Evolutionary conservation across 768 basidiomycete species (phyloP).

Genomic region (Leccinum imitatum): DNA sequence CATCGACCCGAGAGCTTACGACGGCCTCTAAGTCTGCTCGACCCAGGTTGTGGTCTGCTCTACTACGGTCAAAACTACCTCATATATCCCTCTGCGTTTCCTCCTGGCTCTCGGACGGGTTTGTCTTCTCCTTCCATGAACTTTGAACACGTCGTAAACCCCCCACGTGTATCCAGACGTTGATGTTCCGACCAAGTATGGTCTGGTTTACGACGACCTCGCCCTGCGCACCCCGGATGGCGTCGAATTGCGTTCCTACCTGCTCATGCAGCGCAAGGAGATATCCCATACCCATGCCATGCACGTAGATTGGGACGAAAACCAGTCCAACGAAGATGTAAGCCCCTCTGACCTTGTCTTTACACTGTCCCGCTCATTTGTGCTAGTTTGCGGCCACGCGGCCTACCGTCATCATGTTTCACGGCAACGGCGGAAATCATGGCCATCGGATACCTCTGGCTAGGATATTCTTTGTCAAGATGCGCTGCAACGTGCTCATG

Average conservation of each 20-base stretch:
- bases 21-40: neutral
- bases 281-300: constrained; percentile 37
- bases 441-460: constrained; percentile 92
- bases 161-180: constrained; percentile 51
- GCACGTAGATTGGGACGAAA: constrained; percentile 36
- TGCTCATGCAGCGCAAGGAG: constrained; percentile 65
- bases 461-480: constrained; percentile 72
- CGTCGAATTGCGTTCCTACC: constrained; percentile 70
- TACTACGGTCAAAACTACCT: constrained; percentile 87
- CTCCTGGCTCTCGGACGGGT: constrained; percentile 80
- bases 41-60: constrained; percentile 65
- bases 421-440: constrained; percentile 84
- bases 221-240: constrained; percentile 71
- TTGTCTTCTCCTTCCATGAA: constrained; percentile 14
- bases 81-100: constrained; percentile 86
- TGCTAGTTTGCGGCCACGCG: constrained; percentile 47
- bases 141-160: neutral
- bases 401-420: constrained; percentile 92
- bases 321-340: constrained; percentile 61
- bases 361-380: neutral
- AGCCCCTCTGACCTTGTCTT: constrained; percentile 10
- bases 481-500: constrained; percentile 94
- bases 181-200: constrained; percentile 63
- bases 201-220: constrained; percentile 74
- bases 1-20: neutral